Evolutionary conservation across 345 rosid species (phyloP), one percentile per base, ranked within the genome.

Genomic region (Euphorbia tirucalli): DNA sequence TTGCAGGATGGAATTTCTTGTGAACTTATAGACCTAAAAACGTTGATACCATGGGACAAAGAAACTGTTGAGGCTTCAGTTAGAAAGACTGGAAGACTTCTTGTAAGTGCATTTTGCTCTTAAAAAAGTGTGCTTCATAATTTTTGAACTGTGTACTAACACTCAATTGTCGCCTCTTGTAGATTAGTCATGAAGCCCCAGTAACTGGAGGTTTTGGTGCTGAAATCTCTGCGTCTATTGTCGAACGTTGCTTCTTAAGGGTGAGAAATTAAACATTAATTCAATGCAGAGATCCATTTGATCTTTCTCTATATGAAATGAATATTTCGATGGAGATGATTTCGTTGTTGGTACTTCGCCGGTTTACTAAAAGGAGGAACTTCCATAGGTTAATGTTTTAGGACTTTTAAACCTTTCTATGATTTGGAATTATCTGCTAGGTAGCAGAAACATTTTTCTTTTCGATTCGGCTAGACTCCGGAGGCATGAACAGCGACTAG

Each of bases 131-230:
- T 46, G 27, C 24, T 56, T 35, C 35, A 6, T 3, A 13, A 46
- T 13, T 16, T 46, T 46, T 14, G 24, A 1, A 3, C 15, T 46
- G 21, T 37, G 7, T 15, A 14, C 7, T 31, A 31, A 25, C 16
- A 59, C 55, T 66, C 4, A 24, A 46, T 65, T 54, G 57, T 46
- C 74, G 60, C 41, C 27, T 68, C 7, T 60, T 82, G 83, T 79
- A 93, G 97, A 82, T 93, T 69, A 93, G 97, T 78, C 97, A 90
- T 74, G 97, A 93, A 79, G 96, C 97, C 71, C 98, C 97, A 0
- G 82, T 91, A 3, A 93, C 96, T 0, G 97, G 98, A 81, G 98
- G 96, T 46, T 90, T 90, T 77, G 98, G 98, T 11, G 97, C 97
- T 44, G 95, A 93, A 83, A 93, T 90, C 71, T 81, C 97, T 32